These are phyloP conservation scores for Chamaecrista fasciculata DNA, from an alignment of 306 rosid species.

Conservation along the genomic window DNA sequence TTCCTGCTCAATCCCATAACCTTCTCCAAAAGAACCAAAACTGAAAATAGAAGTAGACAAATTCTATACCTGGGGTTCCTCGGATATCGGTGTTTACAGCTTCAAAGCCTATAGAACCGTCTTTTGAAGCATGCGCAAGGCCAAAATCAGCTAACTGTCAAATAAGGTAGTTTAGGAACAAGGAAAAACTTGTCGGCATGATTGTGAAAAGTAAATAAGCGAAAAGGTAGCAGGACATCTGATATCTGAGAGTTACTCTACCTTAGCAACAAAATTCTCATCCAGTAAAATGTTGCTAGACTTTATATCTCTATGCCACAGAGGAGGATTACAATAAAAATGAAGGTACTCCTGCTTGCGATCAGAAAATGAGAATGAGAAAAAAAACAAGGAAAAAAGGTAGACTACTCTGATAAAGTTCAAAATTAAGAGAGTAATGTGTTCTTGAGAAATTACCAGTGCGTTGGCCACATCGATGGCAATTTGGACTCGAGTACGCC, in stretches of 20 bases:
- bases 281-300: constrained; percentile 93
- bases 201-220: constrained; percentile 4
- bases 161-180: constrained; percentile 14
- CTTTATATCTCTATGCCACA: constrained; percentile 94
- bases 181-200: constrained; percentile 10
- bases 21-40: not conserved
- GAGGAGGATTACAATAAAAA: constrained; percentile 94
- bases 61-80: constrained; percentile 82
- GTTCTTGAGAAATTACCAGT: constrained; percentile 55
- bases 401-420: constrained; percentile 4
- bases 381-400: not conserved
- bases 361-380: constrained; percentile 25
- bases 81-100: constrained; percentile 77
- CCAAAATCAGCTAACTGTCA: constrained; percentile 97
- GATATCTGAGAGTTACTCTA: constrained; percentile 31
- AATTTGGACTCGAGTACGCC: constrained; percentile 85
- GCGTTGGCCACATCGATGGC: constrained; percentile 96
- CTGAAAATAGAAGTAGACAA: not conserved
- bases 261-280: constrained; percentile 92
- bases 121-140: constrained; percentile 89
- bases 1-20: not conserved
- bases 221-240: constrained; percentile 25
- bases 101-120: constrained; percentile 82
- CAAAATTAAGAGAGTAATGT: constrained; percentile 22
- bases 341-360: constrained; percentile 93